Percentiles rank a stretch among this genome's conserved stretches.
phyloP scores from a whole-genome alignment of 2,329 filamentous ascomycete species.

The Aspergillus luchuensis region DNA sequence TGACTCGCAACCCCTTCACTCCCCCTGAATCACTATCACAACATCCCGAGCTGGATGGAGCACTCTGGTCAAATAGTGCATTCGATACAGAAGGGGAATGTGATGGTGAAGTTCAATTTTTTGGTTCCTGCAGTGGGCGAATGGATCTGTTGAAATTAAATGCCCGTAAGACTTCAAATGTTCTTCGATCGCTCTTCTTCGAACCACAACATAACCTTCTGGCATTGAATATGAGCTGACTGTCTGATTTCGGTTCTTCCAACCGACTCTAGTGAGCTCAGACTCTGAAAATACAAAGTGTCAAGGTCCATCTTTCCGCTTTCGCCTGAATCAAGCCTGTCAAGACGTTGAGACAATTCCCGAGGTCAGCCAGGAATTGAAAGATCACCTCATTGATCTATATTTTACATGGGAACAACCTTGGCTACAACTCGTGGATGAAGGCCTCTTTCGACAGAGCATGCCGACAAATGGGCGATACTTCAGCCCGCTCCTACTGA shows the following conservation, averaged over 20 bases:
- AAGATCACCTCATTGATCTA: not conserved
- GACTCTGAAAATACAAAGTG: too few relatives aligned
- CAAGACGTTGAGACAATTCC: not conserved
- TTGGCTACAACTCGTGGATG: not conserved
- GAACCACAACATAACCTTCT: not conserved
- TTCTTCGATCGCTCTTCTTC: not conserved
- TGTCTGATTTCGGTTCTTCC: too few relatives aligned
- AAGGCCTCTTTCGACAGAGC: not conserved
- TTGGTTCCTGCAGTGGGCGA: conserved; percentile 1
- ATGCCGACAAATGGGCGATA: not conserved
- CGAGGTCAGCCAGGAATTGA: not conserved
- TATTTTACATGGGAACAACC: conserved; percentile 1
- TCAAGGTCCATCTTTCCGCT: too few relatives aligned
- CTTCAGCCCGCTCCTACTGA: conserved; percentile 8
- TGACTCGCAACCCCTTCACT: too few relatives aligned
- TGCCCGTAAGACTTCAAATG: not conserved
- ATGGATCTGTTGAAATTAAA: not conserved
- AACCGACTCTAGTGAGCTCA: too few relatives aligned
- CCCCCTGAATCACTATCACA: too few relatives aligned
- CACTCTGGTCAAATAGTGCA: too few relatives aligned
- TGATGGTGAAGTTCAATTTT: not conserved
- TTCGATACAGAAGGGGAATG: too few relatives aligned
- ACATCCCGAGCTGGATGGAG: too few relatives aligned
- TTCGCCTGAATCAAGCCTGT: too few relatives aligned
- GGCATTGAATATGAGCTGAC: too few relatives aligned